Conservation (phyloP, 345 rosid genomes). For the Eucalyptus sideroxylon region DNA sequence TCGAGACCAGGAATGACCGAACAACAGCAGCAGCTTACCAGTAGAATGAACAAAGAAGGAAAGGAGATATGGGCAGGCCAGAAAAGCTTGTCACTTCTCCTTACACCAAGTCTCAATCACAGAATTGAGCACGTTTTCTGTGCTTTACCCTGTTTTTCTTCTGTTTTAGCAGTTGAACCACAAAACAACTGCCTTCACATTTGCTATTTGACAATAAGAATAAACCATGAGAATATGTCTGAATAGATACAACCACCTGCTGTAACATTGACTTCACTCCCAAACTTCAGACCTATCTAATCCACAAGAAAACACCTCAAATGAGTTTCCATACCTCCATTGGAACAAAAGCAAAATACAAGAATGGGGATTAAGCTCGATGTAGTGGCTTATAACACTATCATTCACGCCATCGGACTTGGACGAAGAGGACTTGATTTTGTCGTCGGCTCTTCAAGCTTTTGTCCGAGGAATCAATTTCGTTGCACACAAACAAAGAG, state of each 20-base stretch:
- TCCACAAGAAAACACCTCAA: neutral
- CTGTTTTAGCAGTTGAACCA: constrained; percentile 69
- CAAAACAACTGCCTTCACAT: constrained; percentile 67
- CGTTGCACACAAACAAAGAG: neutral
- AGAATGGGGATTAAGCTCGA: neutral
- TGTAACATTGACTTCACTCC: too few relatives aligned
- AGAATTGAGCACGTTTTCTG: constrained; percentile 50
- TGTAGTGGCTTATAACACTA: neutral
- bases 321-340: neutral
- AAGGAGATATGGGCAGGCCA: neutral
- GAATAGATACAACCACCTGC: neutral
- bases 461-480: neutral
- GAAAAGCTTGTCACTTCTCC: neutral
- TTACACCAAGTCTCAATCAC: constrained; percentile 22
- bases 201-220: neutral
- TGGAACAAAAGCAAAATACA: neutral
- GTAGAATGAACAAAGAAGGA: neutral
- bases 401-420: neutral
- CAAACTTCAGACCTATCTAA: neutral
- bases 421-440: neutral
- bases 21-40: neutral
- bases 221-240: neutral
- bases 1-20: neutral
- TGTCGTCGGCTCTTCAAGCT: rapidly evolving
- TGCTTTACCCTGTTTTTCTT: constrained; percentile 63